phyloP scores from a whole-genome alignment of 768 basidiomycete genomes.

The Pleurotus tuoliensis region DNA sequence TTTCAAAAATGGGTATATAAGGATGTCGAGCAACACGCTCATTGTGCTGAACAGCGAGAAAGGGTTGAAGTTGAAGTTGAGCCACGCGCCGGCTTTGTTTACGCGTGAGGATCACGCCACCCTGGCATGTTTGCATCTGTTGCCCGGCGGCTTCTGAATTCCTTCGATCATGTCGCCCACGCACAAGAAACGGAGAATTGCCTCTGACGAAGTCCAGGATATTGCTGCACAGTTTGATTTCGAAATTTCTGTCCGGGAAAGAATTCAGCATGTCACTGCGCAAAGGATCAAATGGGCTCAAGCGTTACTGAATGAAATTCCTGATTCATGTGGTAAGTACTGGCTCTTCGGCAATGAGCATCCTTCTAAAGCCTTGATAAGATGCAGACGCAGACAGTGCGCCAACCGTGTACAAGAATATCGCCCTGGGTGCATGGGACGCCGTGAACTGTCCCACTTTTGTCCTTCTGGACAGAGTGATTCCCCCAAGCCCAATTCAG shows the following conservation, averaged over 20 bases:
- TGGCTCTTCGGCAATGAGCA: background rate
- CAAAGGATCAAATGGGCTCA: slow-evolving; percentile 47
- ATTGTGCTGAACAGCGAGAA: slow-evolving; percentile 22
- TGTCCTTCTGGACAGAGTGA: slow-evolving; percentile 18
- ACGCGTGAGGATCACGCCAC: background rate
- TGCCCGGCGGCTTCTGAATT: background rate
- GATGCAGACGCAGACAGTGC: slow-evolving; percentile 16
- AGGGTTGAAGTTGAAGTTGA: slow-evolving; percentile 3
- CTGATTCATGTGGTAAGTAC: slow-evolving; percentile 21
- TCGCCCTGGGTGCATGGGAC: slow-evolving; percentile 37
- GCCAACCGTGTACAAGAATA: slow-evolving; percentile 29
- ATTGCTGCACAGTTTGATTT: slow-evolving; percentile 36
- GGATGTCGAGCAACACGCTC: slow-evolving; percentile 43
- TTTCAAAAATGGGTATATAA: slow-evolving; percentile 49
- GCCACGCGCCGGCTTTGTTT: slow-evolving; percentile 21
- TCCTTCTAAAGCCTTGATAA: slow-evolving; percentile 9
- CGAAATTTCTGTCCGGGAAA: slow-evolving; percentile 41
- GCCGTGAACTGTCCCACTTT: slow-evolving; percentile 29
- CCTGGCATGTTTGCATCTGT: background rate
- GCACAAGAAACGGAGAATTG: background rate
- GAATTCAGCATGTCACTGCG: slow-evolving; percentile 36
- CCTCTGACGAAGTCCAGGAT: background rate
- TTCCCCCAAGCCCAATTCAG: slow-evolving; percentile 17
- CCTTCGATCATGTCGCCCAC: background rate
- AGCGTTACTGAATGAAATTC: slow-evolving; percentile 34